Evolutionary conservation across 2,329 filamentous ascomycete genomes (phyloP).

Genomic region (Westerdykella ornata): DNA sequence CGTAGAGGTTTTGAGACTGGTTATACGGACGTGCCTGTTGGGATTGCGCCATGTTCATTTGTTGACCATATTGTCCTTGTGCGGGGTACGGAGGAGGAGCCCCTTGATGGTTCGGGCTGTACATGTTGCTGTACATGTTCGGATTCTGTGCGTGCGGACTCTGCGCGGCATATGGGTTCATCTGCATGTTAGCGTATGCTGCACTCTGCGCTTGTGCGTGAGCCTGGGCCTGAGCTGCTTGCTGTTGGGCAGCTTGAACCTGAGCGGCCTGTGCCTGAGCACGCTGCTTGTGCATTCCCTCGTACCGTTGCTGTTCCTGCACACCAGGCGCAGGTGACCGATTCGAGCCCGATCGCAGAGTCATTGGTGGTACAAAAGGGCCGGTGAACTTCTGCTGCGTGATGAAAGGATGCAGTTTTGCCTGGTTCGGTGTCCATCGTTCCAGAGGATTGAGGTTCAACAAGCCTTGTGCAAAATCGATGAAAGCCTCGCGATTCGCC

Average conservation of each 20-base stretch:
- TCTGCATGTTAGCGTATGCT: constrained; percentile 59
- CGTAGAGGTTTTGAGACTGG: constrained; percentile 66
- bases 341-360: constrained; percentile 77
- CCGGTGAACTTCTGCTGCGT: constrained; percentile 96
- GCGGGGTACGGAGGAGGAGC: constrained; percentile 74
- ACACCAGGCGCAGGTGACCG: constrained; percentile 89
- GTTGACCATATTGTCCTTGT: constrained; percentile 53
- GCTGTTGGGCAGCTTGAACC: constrained; percentile 50
- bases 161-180: constrained; percentile 48
- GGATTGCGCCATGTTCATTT: constrained; percentile 50
- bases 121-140: constrained; percentile 76
- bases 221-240: constrained; percentile 45
- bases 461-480: constrained; percentile 91
- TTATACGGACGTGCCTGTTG: constrained; percentile 36
- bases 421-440: constrained; percentile 95
- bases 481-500: constrained; percentile 95
- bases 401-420: constrained; percentile 95
- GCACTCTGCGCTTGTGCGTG: constrained; percentile 56
- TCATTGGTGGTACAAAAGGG: constrained; percentile 95
- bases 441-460: constrained; percentile 93
- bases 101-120: constrained; percentile 58
- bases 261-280: constrained; percentile 48
- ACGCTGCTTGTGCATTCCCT: constrained; percentile 87
- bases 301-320: constrained; percentile 91
- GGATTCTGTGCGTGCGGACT: constrained; percentile 45